Base-by-base conservation (phyloP, 768 basidiomycete genomes). In the Suillus cothurnatus region DNA sequence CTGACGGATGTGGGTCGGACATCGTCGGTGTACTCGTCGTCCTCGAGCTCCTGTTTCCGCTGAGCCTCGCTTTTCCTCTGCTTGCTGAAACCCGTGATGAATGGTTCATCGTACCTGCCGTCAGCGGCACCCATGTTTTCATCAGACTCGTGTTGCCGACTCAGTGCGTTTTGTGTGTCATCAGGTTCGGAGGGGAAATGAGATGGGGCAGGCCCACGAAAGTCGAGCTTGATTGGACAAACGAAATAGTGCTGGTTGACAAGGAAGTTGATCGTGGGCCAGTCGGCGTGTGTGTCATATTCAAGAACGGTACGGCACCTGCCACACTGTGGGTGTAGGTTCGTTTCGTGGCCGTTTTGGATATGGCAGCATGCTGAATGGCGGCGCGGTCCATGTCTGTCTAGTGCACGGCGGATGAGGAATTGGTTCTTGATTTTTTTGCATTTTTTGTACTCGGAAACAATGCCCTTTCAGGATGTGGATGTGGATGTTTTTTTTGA, bases 31-130 rank as follows among this genome's bases (percentile, higher is more conserved):
- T 72, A 75, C 49, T 72, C 68, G 67, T 78, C 75, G 39, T 75
- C 68, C 63, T 77, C 71, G 31, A 78, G 75, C 43, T 68, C 66
- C 49, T 50, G 11, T 57, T 70, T 77, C 5, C 75, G 72, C 53
- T 73, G 71, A 21, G 70, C 69, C 12, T 78, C 56, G 0, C 67
- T 76, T 66, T 67, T 73, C 32, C 75, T 68, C 58, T 76, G 77
- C 64, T 73, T 66, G 49, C 70, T 73, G 15, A 68, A 76, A 5
- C 68, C 75, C 3, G 21, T 7, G 6, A 58, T 34, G 53, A 59
- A 26, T 28, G 32, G 15, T 15, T 34, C 53, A 53, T 61, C 31
- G 2, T 34, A 23, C 7, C 17, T 14, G 31, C 14, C 19, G 9
- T 61, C 61, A 61, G 26, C 14, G 12, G 21, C 31, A 38, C 12